Conservation (phyloP, 2,329 filamentous ascomycete species). For the Sclerotinia borealis region DNA sequence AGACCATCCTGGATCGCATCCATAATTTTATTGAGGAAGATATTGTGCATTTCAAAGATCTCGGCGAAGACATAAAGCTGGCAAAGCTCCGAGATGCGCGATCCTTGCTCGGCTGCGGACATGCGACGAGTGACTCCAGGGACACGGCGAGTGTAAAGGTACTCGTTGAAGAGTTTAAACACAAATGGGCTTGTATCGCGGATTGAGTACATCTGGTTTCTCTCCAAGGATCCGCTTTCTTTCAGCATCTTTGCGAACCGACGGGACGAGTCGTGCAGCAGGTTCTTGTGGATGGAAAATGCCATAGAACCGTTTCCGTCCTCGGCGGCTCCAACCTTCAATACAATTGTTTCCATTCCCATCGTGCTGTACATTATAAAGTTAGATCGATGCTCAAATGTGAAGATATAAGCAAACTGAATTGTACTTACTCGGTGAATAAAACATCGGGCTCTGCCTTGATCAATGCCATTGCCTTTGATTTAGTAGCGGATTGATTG, state of each 20-base stretch:
- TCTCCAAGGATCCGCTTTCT: background rate
- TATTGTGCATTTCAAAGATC: conserved; percentile 3
- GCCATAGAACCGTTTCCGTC: background rate
- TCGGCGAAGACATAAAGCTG: conserved; percentile 22
- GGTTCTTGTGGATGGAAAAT: conserved; percentile 5
- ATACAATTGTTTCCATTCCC: background rate
- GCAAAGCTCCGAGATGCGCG: conserved; percentile 14
- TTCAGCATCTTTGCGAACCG: background rate
- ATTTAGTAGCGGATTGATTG: background rate
- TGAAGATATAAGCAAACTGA: fast-evolving
- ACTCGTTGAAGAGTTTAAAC: conserved; percentile 22
- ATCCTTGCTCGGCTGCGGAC: background rate
- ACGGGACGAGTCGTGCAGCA: background rate
- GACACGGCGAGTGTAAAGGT: conserved; percentile 17
- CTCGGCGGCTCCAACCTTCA: background rate
- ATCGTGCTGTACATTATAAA: background rate
- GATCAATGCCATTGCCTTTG: background rate
- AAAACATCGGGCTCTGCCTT: background rate
- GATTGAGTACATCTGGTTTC: background rate
- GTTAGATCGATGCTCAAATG: background rate
- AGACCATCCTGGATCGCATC: conserved; percentile 27
- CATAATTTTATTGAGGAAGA: conserved; percentile 22
- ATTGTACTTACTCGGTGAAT: background rate
- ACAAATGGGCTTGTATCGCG: conserved; percentile 1
- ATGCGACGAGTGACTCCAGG: conserved; percentile 9